These are phyloP conservation scores for Sphagnurus paluster DNA, from an alignment of 1,284 basidiomycete species.

Conservation along the genomic window DNA sequence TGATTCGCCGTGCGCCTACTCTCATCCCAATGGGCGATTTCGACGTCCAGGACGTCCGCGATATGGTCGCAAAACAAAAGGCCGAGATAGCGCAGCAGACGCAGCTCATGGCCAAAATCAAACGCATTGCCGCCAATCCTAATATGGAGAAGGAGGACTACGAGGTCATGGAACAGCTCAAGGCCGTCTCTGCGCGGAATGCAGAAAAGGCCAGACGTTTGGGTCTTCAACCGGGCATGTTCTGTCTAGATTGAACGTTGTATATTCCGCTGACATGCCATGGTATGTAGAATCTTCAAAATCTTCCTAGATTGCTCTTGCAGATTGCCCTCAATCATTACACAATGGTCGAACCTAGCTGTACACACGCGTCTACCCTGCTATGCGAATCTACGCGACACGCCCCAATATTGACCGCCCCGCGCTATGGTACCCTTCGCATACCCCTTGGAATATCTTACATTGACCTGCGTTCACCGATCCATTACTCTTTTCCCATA, in stretches of 20 bases:
- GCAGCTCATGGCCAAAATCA: conserved; percentile 42
- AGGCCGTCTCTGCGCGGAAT: conserved; percentile 27
- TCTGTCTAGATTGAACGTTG: background rate
- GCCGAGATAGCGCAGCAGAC: conserved; percentile 40
- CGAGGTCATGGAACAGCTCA: conserved; percentile 40
- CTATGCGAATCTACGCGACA: no score
- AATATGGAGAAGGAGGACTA: conserved; percentile 38
- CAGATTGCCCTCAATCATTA: no score
- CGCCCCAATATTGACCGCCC: no score
- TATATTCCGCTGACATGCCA: background rate
- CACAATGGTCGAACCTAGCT: no score
- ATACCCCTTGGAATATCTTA: no score
- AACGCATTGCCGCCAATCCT: conserved; percentile 42
- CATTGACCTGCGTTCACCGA: no score
- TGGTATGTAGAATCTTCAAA: conserved; percentile 19
- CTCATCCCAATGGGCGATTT: conserved; percentile 70
- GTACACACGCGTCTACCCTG: no score
- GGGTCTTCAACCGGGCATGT: conserved; percentile 40
- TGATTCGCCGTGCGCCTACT: conserved; percentile 77
- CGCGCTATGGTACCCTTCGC: no score
- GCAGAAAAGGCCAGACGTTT: conserved; percentile 39
- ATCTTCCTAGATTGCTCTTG: conserved; percentile 9
- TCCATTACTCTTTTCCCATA: no score
- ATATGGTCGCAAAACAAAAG: conserved; percentile 57
- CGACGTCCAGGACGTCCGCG: conserved; percentile 74